Evolutionary conservation across 164 flowering plant species (phyloP).

Genomic region (Tinospora cordifolia): DNA sequence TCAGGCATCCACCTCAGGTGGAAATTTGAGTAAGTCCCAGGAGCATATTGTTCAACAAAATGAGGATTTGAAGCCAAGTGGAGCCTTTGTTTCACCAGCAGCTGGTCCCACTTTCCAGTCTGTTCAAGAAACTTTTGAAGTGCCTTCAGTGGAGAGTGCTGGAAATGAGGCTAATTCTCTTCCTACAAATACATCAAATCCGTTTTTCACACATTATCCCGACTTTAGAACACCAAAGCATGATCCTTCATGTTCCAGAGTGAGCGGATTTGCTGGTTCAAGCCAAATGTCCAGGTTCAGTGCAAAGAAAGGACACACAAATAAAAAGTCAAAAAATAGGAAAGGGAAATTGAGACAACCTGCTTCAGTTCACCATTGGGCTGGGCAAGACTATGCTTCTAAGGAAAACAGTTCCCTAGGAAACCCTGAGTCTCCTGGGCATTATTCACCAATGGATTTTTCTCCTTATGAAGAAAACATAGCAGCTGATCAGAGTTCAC

Average conservation of each 20-base stretch:
- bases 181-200: conserved; percentile 30
- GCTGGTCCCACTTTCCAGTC: conserved; percentile 17
- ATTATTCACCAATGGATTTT: conserved; percentile 84
- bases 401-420: conserved; percentile 30
- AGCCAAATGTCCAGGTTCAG: conserved; percentile 35
- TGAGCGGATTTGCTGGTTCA: conserved; percentile 24
- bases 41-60: conserved; percentile 13
- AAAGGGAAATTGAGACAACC: conserved; percentile 39
- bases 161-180: conserved; percentile 24
- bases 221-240: conserved; percentile 36
- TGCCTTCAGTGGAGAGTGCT: conserved; percentile 16
- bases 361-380: conserved; percentile 24
- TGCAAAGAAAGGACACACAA: conserved; percentile 34
- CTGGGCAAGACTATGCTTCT: conserved; percentile 27
- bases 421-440: conserved; percentile 37
- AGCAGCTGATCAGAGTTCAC: conserved; percentile 28
- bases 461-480: conserved; percentile 66
- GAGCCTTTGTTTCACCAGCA: conserved; percentile 14
- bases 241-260: conserved; percentile 15
- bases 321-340: conserved; percentile 38
- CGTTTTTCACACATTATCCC: conserved; percentile 16
- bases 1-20: conserved; percentile 15
- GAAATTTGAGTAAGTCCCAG: conserved; percentile 11
- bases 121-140: conserved; percentile 16
- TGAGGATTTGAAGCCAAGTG: conserved; percentile 15